Conservation (phyloP, 352 stramenopile genomes). For the Globisporangium polare region DNA sequence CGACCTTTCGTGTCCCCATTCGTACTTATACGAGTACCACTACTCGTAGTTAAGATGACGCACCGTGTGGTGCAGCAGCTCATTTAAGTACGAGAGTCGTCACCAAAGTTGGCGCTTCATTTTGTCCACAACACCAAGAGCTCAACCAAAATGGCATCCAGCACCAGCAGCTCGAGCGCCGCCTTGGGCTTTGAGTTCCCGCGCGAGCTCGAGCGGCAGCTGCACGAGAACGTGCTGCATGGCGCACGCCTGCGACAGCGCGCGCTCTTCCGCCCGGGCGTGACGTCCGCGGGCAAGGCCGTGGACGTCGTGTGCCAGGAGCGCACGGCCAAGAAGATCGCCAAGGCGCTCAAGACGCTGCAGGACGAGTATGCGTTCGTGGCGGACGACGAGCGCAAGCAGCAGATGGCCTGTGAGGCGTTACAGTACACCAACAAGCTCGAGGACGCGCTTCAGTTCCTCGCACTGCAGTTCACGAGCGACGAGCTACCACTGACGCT, state of each 20-base stretch:
- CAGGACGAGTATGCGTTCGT: constrained; percentile 47
- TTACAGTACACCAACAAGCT: constrained; percentile 57
- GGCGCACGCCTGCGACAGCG: constrained; percentile 28
- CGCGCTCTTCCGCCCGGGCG: constrained; percentile 42
- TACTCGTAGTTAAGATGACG: not conserved
- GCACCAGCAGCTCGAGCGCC: constrained; percentile 1
- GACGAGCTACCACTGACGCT: constrained; percentile 46
- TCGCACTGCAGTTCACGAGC: constrained; percentile 53
- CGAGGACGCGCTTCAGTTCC: constrained; percentile 64
- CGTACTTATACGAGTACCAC: not conserved
- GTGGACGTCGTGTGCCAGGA: constrained; percentile 41
- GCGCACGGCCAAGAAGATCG: constrained; percentile 45
- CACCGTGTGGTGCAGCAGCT: not conserved
- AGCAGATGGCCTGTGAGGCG: constrained; percentile 29
- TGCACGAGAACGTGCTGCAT: constrained; percentile 39
- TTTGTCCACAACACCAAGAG: not conserved
- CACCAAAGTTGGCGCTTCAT: not conserved
- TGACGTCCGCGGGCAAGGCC: constrained; percentile 22
- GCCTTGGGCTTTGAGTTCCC: constrained; percentile 59
- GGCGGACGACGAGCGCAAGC: not conserved
- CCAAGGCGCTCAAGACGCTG: constrained; percentile 37
- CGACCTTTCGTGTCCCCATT: constrained; percentile 10
- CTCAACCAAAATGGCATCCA: not conserved
- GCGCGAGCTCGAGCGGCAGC: constrained; percentile 39
- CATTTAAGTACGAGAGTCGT: constrained; percentile 1